Evolutionary conservation across 805 yeast species (phyloP), one percentile per base, ranked within the genome.

Genomic region (Novakomyces olei): DNA sequence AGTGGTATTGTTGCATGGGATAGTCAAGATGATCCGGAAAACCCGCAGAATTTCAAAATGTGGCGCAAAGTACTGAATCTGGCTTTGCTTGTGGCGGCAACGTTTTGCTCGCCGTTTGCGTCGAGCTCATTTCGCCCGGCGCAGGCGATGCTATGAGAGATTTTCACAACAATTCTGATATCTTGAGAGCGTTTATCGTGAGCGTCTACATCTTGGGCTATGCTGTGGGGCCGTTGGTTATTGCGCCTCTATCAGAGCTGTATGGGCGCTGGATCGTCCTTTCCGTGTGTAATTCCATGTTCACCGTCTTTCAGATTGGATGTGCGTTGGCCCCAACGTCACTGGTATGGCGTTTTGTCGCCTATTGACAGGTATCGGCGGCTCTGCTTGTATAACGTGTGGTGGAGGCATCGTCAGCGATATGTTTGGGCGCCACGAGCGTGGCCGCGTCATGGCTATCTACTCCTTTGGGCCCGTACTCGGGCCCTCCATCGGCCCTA

Each of bases 141-240:
- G 12, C 25, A 10, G 12, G 12, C 9, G 12, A 10, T 10, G 25
- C 25, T 10, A 22, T 22, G n/a, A 10, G 9, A 10, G n/a, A 10
- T 3, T 22, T 22, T 12, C 25, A 22, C 3, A 10, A 10, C 25
- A 22, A 10, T 10, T 22, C 25, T 22, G 25, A 22, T 10, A 22
- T 12, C 3, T 10, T 12, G 9, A 12, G 25, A 10, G 25, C 25
- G 3, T 51, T 73, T 29, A 60, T 66, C 7, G 63, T 72, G 1
- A 58, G 79, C 0, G 49, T 72, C 10, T 83, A 68, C 45, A 93
- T 83, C 15, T 52, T 81, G 26, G 96, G 94, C 10, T 83, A 81
- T 54, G 94, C 94, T 0, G 63, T 80, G 1, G 92, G 93, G 16
- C 95, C 96, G 2, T 58, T 81, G 32, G 44, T 79, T 24, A 79